Percentiles rank a stretch among this genome's conserved stretches.
Conservation (phyloP, 1,284 basidiomycete genomes). For the Cryptococcus amylolentus region DNA sequence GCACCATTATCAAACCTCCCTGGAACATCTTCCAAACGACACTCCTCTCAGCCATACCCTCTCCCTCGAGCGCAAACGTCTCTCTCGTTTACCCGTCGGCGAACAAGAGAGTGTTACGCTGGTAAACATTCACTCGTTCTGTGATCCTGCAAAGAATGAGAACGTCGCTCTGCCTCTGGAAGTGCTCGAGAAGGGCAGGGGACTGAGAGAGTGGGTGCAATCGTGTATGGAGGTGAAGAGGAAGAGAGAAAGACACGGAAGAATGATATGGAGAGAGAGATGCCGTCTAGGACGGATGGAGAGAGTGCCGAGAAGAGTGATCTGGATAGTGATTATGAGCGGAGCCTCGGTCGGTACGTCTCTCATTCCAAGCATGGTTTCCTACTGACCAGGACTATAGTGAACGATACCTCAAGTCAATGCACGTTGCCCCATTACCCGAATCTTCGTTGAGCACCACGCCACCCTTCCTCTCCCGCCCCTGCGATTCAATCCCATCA, state of each 20-base stretch:
- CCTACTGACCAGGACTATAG: constrained; percentile 6
- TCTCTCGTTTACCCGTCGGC: background rate
- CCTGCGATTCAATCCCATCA: background rate
- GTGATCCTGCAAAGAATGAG: constrained; percentile 23
- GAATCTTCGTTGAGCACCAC: background rate
- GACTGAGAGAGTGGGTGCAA: constrained; percentile 22
- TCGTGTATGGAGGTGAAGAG: background rate
- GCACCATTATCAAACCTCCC: constrained; percentile 2
- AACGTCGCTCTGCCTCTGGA: constrained; percentile 26
- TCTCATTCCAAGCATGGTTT: background rate
- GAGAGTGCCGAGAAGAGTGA: constrained; percentile 31
- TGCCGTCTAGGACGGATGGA: constrained; percentile 30
- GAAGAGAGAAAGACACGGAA: background rate
- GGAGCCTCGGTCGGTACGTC: constrained; percentile 21
- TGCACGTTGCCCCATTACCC: constrained; percentile 5
- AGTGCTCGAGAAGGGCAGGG: constrained; percentile 19
- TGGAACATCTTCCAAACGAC: background rate
- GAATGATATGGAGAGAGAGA: background rate
- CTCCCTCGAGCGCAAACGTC: background rate
- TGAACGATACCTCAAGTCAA: constrained; percentile 23
- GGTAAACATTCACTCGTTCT: constrained; percentile 25
- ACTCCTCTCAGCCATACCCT: constrained; percentile 9
- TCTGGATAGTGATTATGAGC: constrained; percentile 25
- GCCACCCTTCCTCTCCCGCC: background rate
- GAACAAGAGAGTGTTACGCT: constrained; percentile 8